A percentile compares a stretch with the other conserved stretches of the same genome.
phyloP scores from a whole-genome alignment of 345 rosid species.

The Eucalyptus tenuipes region DNA sequence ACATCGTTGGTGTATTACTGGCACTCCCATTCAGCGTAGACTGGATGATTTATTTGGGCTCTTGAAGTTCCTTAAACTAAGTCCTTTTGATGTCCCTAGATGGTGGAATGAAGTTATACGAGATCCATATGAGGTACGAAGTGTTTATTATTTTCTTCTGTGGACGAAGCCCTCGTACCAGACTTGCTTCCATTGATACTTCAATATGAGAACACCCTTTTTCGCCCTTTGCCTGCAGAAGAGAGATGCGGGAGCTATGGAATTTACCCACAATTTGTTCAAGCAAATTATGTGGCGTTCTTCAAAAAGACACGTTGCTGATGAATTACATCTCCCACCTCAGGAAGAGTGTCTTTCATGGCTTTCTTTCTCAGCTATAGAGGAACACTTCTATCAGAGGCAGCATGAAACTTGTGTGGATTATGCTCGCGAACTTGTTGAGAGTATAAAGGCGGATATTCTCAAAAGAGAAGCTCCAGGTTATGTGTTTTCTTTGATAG shows the following conservation, averaged over 20 bases:
- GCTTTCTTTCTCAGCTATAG: conserved; percentile 88
- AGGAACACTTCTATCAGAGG: conserved; percentile 86
- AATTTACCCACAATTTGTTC: conserved; percentile 63
- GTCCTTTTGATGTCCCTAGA: conserved; percentile 67
- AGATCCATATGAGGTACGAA: conserved; percentile 80
- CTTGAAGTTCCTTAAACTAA: conserved; percentile 62
- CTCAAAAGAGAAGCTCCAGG: conserved; percentile 60
- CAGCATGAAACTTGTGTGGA: conserved; percentile 94
- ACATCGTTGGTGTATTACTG: conserved; percentile 92
- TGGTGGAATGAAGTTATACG: conserved; percentile 92
- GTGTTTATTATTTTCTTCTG: not conserved
- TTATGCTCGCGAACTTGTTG: conserved; percentile 82
- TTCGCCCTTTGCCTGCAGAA: conserved; percentile 32
- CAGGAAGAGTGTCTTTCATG: conserved; percentile 86
- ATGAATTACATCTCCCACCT: conserved; percentile 84
- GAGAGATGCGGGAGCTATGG: conserved; percentile 58
- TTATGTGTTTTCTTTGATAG: not conserved
- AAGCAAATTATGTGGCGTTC: conserved; percentile 97
- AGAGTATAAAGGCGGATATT: conserved; percentile 68
- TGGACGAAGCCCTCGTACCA: not conserved
- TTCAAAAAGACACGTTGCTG: conserved; percentile 76
- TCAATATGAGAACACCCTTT: not conserved
- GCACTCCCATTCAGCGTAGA: conserved; percentile 92
- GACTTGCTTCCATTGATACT: not conserved
- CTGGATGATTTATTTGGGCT: conserved; percentile 94